Conservation (phyloP, 2,329 filamentous ascomycete genomes). For the Blastomyces parvus region DNA sequence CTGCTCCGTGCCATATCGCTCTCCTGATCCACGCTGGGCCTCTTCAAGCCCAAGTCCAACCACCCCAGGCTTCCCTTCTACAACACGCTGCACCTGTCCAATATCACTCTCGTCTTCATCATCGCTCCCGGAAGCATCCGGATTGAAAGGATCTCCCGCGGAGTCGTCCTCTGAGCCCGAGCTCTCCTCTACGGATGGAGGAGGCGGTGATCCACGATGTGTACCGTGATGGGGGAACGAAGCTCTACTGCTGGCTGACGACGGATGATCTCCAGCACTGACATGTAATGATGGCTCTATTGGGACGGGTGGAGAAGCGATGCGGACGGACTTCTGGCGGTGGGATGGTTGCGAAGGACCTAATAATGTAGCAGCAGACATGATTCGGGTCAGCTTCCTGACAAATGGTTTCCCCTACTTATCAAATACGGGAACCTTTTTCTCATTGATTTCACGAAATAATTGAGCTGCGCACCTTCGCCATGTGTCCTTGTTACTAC, state of each 20-base stretch:
- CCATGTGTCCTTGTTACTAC: background rate
- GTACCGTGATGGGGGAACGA: background rate
- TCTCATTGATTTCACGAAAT: background rate
- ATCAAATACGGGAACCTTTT: background rate
- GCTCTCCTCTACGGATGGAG: slow-evolving; percentile 20
- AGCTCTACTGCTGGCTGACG: slow-evolving; percentile 14
- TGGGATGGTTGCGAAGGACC: slow-evolving; percentile 11
- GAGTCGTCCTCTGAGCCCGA: slow-evolving; percentile 26
- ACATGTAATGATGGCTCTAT: slow-evolving; percentile 16
- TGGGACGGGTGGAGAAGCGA: slow-evolving; percentile 33
- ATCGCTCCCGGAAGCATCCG: slow-evolving; percentile 21
- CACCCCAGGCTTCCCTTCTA: background rate
- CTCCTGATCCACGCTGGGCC: background rate
- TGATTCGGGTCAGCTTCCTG: background rate
- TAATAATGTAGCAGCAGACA: slow-evolving; percentile 5
- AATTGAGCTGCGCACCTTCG: slow-evolving; percentile 1
- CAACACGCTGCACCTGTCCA: slow-evolving; percentile 12
- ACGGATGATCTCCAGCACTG: background rate
- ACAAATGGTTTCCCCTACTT: background rate
- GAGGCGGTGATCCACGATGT: slow-evolving; percentile 16
- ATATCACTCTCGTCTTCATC: slow-evolving; percentile 21
- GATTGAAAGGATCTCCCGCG: slow-evolving; percentile 32
- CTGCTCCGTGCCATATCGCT: background rate
- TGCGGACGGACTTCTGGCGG: slow-evolving; percentile 21
- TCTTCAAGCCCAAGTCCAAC: background rate